Evolutionary conservation across 2,329 filamentous ascomycete species (phyloP), one percentile per base, ranked within the genome.

Genomic region (Paracoccidioides brasiliensis): DNA sequence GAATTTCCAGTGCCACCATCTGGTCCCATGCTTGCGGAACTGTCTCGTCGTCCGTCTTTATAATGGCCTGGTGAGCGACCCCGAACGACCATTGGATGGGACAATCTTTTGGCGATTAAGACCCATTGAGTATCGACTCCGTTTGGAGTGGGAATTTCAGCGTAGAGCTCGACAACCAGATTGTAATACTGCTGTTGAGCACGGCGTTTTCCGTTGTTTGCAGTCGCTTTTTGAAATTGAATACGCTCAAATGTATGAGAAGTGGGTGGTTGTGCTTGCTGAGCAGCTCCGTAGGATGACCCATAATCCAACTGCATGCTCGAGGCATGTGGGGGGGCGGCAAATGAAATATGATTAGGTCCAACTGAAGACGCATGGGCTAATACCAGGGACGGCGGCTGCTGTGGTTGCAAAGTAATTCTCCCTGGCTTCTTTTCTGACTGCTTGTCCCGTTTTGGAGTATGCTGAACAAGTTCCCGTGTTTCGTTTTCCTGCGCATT

Each of bases 121-220:
- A 90, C 73, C 72, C 79, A 90, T 37, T 80, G 77, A 0, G 80
- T 77, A 15, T 73, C 68, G 61, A 66, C 57, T 56, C 70, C 62
- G 70, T 66, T 62, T 40, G 64, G 66, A 28, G 66, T 64, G 4
- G 67, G 74, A 37, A 88, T 73, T 60, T 90, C 83, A 6, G 80
- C 88, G 70, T 82, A 88, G 0, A 94, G 80, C 67, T 95, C 89
- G 3, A 95, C 84, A 48, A 94, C 81, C n/a, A 96, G 77, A 64
- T 93, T 88, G 65, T 94, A 95, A 69, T 90, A 95, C 64, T 95
- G 90, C 66, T 96, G 90, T 15, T 90, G 88, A 1, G 90, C 90
- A 56, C 90, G 79, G 62, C 90, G 80, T 69, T 95, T 95, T 49
- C 90, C 90, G 62, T 96, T 96, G 73, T 95, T 96, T 30, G 89